Conservation (phyloP, 2,329 filamentous ascomycete species). For the Nothophoma quercina region DNA sequence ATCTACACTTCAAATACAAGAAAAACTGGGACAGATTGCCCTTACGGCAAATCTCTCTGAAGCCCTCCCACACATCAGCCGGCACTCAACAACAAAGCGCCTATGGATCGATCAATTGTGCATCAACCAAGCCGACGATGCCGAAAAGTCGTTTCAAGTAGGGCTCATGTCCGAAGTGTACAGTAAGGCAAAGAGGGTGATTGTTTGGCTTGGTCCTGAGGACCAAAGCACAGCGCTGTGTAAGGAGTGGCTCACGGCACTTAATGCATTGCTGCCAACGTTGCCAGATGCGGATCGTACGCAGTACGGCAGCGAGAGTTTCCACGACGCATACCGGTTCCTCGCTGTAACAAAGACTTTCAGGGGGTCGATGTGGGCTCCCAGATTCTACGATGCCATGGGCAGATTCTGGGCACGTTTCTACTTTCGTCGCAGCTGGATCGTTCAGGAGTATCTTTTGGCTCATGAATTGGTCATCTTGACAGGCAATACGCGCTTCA, state of each 20-base stretch:
- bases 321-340: conserved; percentile 5
- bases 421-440: conserved; percentile 24
- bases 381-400: conserved; percentile 9
- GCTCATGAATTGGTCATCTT: conserved; percentile 10
- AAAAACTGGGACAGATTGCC: conserved; percentile 18
- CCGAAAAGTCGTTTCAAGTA: conserved; percentile 44
- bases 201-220: conserved; percentile 29
- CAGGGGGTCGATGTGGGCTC: background rate
- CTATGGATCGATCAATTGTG: conserved; percentile 42
- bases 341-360: conserved; percentile 1
- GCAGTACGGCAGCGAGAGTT: background rate
- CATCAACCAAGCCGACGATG: conserved; percentile 44
- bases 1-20: conserved; percentile 9
- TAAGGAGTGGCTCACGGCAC: conserved; percentile 15
- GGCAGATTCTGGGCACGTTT: conserved; percentile 10
- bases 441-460: conserved; percentile 25
- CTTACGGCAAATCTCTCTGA: conserved; percentile 29
- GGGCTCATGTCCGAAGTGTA: conserved; percentile 48
- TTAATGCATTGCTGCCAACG: conserved; percentile 9
- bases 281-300: conserved; percentile 2
- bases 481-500: conserved; percentile 15
- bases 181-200: conserved; percentile 22
- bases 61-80: conserved; percentile 25
- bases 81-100: conserved; percentile 14
- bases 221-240: conserved; percentile 11